Evolutionary conservation across 371 early-diverging fungal species (phyloP).

Genomic region (Capniomyces stellatus): DNA sequence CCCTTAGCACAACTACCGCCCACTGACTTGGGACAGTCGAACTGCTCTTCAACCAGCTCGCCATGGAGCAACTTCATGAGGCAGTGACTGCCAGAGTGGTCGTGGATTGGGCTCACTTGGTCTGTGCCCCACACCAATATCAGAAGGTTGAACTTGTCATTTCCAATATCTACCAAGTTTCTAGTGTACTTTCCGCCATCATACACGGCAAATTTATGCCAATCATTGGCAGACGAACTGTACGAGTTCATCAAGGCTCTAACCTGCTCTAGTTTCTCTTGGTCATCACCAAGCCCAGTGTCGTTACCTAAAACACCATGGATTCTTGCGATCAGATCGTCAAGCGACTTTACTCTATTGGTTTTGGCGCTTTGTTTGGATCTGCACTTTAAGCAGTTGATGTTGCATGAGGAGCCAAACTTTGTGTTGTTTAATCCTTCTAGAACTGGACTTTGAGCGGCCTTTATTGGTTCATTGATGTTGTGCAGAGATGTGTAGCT

Average conservation of each 20-base stretch:
- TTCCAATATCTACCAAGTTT: constrained; percentile 80
- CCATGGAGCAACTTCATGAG: constrained; percentile 84
- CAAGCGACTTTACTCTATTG: constrained; percentile 2
- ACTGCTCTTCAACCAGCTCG: constrained; percentile 58
- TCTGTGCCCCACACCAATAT: constrained; percentile 75
- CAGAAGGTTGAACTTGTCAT: constrained; percentile 84
- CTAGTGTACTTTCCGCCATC: constrained; percentile 61
- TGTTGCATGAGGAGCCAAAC: no score
- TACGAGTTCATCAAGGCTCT: neutral
- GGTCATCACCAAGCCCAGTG: neutral
- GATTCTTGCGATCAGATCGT: constrained; percentile 4
- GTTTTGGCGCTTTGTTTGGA: no score
- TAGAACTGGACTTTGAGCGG: no score
- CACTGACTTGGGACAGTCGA: constrained; percentile 43
- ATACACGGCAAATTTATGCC: constrained; percentile 59
- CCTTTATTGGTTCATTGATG: no score
- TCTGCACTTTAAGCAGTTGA: no score
- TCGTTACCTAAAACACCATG: constrained; percentile 4
- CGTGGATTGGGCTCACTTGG: constrained; percentile 73
- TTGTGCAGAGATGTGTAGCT: no score
- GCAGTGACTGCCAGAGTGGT: constrained; percentile 86
- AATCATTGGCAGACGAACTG: constrained; percentile 29
- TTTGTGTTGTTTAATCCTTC: no score
- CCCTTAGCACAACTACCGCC: neutral
- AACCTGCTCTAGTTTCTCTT: neutral